Percentiles rank a stretch among this genome's conserved stretches.
Conservation (phyloP, 371 early-diverging fungal species). For the Globomyces sp. region DNA sequence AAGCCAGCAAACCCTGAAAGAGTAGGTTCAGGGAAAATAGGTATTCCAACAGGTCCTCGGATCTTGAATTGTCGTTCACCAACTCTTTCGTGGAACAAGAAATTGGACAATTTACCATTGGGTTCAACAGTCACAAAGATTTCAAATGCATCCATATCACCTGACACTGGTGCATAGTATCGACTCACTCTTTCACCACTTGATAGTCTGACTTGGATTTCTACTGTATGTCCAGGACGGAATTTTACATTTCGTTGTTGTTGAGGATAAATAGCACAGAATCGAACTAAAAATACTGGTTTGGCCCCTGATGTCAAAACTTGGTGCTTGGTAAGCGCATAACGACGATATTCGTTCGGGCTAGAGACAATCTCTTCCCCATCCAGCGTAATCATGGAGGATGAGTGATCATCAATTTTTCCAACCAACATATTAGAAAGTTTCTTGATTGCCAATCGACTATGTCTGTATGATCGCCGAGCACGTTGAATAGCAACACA, state of each 20-base stretch:
- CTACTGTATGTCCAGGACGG: slow-evolving; percentile 42
- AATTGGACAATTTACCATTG: slow-evolving; percentile 21
- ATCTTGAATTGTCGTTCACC: slow-evolving; percentile 46
- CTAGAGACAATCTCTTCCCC: background rate
- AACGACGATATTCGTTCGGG: slow-evolving; percentile 41
- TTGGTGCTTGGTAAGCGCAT: slow-evolving; percentile 27
- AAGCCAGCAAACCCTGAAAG: slow-evolving; percentile 8
- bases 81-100: slow-evolving; percentile 23
- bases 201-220: slow-evolving; percentile 35
- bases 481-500: slow-evolving; percentile 15
- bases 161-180: slow-evolving; percentile 42
- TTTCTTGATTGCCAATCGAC: slow-evolving; percentile 17
- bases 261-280: slow-evolving; percentile 39
- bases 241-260: slow-evolving; percentile 27
- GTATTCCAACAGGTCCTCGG: slow-evolving; percentile 46
- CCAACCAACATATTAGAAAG: slow-evolving; percentile 23
- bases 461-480: slow-evolving; percentile 23
- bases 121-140: slow-evolving; percentile 26
- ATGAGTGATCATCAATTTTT: slow-evolving; percentile 3
- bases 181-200: slow-evolving; percentile 28
- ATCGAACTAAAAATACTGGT: slow-evolving; percentile 21
- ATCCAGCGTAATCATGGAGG: slow-evolving; percentile 8
- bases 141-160: slow-evolving; percentile 28
- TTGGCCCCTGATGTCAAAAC: slow-evolving; percentile 1
- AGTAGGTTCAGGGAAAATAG: slow-evolving; percentile 23